Percentiles rank a stretch among this genome's conserved stretches.
Conservation (phyloP, 176 grass and related monocot species). For the Ampelocalamus luodianensis region DNA sequence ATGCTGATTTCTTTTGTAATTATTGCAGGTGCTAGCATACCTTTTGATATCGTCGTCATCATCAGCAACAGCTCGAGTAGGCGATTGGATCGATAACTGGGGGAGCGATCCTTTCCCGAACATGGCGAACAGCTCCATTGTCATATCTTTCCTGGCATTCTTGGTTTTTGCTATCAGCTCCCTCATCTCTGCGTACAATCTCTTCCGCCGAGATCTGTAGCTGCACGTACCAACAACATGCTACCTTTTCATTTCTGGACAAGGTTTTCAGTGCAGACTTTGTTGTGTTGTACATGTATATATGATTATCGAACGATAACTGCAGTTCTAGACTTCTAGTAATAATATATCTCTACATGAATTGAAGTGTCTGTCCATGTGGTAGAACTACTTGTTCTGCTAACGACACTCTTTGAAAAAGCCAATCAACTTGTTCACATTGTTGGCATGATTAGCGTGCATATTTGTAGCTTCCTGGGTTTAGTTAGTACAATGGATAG, state of each 20-base stretch:
- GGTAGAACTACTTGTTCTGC: too few relatives aligned
- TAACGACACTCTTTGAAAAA: too few relatives aligned
- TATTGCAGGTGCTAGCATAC: slow-evolving; percentile 57
- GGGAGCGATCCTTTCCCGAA: slow-evolving; percentile 78
- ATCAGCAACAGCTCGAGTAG: slow-evolving; percentile 75
- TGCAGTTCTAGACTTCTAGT: background rate
- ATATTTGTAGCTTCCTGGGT: too few relatives aligned
- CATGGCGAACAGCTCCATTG: slow-evolving; percentile 85
- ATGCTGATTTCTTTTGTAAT: too few relatives aligned
- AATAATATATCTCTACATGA: background rate
- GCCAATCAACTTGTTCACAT: too few relatives aligned
- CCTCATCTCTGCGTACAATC: slow-evolving; percentile 88
- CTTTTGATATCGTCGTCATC: slow-evolving; percentile 90
- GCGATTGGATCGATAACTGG: slow-evolving; percentile 84
- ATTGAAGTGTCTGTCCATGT: background rate
- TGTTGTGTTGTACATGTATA: slow-evolving; percentile 37
- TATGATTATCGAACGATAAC: background rate
- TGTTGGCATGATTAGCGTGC: too few relatives aligned
- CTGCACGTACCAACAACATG: background rate
- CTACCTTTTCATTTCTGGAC: slow-evolving; percentile 9
- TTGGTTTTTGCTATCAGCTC: slow-evolving; percentile 72
- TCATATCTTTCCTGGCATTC: slow-evolving; percentile 86
- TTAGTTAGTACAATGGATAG: too few relatives aligned
- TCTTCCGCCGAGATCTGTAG: slow-evolving; percentile 70
- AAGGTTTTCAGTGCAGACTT: slow-evolving; percentile 20